These are phyloP conservation scores for Aspergillus ochraceus DNA, from an alignment of 2,329 filamentous ascomycete species.

Conservation along the genomic window DNA sequence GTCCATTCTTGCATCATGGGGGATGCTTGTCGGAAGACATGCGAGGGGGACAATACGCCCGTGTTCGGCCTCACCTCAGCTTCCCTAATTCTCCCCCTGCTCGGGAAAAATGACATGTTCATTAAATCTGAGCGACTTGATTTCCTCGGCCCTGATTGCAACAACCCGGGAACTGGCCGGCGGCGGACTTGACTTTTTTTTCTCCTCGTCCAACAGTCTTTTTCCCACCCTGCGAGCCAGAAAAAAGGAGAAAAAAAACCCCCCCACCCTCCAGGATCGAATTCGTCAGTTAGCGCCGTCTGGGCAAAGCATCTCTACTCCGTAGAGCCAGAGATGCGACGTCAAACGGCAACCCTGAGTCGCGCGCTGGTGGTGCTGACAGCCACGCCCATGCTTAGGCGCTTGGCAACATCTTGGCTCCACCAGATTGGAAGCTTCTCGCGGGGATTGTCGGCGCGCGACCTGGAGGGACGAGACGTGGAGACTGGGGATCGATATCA, in stretches of 20 bases:
- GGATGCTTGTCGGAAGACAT: too few relatives aligned
- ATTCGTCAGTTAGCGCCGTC: neutral
- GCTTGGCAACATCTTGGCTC: constrained; percentile 17
- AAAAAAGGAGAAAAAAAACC: neutral
- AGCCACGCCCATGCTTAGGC: constrained; percentile 4
- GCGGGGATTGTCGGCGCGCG: constrained; percentile 10
- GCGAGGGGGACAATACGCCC: too few relatives aligned
- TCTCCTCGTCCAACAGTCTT: neutral
- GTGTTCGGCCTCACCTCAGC: neutral
- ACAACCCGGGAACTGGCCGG: neutral
- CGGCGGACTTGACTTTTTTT: neutral
- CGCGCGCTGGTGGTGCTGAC: constrained; percentile 5
- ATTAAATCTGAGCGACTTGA: neutral
- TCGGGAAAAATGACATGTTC: too few relatives aligned
- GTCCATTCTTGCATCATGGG: too few relatives aligned
- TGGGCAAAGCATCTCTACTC: neutral
- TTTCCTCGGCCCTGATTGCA: neutral
- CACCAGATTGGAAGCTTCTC: constrained; percentile 10
- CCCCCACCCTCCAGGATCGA: neutral
- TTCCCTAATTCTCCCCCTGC: too few relatives aligned
- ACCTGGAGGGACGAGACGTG: constrained; percentile 4
- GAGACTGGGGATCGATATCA: constrained; percentile 1
- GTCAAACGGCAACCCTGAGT: neutral
- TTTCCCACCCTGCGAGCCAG: neutral
- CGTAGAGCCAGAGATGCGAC: neutral